A percentile compares a stretch with the other conserved stretches of the same genome.
Conservation (phyloP, 2,329 filamentous ascomycete species). For the Fusarium cyanostomum region DNA sequence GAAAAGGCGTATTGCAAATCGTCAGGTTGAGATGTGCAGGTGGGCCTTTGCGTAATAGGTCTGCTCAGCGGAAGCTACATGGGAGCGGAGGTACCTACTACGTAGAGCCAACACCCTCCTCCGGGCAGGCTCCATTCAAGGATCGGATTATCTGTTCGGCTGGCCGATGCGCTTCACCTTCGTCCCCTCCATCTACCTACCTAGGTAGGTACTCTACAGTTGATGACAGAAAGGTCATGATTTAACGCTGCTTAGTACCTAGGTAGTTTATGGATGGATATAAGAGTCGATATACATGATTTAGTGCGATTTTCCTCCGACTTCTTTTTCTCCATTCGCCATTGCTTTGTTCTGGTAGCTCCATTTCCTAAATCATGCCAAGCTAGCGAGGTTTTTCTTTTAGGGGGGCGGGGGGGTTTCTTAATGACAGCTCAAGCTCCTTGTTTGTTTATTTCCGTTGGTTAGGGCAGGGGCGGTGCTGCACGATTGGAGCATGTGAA, state of each 20-base stretch:
- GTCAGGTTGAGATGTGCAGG: conserved; percentile 50
- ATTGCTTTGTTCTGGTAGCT: not conserved
- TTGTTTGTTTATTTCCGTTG: conserved; percentile 26
- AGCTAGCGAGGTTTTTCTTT: not conserved
- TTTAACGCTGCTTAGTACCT: not conserved
- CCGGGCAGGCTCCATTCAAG: conserved; percentile 36
- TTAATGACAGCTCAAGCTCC: not conserved
- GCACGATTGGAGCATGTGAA: conserved; percentile 11
- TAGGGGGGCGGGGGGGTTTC: not conserved
- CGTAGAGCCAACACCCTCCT: conserved; percentile 28
- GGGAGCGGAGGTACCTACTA: conserved; percentile 37
- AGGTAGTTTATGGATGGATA: not conserved
- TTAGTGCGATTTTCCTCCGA: not conserved
- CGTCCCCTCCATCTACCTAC: conserved; percentile 1
- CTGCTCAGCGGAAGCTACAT: conserved; percentile 37
- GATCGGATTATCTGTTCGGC: conserved; percentile 44
- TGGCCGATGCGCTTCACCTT: conserved; percentile 16
- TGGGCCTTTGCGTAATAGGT: conserved; percentile 54
- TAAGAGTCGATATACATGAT: not conserved
- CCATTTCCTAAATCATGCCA: conserved; percentile 1
- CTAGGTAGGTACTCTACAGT: not conserved
- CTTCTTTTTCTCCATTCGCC: not conserved
- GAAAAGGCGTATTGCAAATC: conserved; percentile 49
- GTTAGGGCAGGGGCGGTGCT: conserved; percentile 5
- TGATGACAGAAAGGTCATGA: conserved; percentile 4